Conservation (phyloP, 108 stramenopile species). For the Stephanodiscus triporus region DNA sequence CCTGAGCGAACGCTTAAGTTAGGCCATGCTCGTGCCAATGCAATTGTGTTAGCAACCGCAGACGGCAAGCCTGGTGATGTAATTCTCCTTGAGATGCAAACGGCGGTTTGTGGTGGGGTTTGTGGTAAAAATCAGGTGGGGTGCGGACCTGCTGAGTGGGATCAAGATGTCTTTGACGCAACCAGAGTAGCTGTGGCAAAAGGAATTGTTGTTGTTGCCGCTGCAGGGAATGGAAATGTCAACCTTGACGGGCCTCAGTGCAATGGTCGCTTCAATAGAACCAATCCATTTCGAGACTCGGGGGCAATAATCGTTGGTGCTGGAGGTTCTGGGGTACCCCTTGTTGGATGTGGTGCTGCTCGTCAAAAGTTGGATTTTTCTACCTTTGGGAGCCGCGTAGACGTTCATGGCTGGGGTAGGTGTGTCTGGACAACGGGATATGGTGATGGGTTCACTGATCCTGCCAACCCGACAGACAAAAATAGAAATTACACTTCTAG, state of each 20-base stretch:
- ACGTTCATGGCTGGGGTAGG: conserved; percentile 19
- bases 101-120: background rate
- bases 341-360: background rate
- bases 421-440: conserved; percentile 12
- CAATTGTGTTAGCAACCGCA: background rate
- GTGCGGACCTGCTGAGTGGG: conserved; percentile 11
- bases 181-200: conserved; percentile 19
- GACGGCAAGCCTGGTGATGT: conserved; percentile 21
- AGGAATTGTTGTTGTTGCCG: conserved; percentile 8
- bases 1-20: background rate
- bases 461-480: background rate
- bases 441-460: background rate
- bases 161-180: conserved; percentile 6
- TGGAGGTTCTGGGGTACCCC: conserved; percentile 7
- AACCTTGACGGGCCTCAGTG: conserved; percentile 6
- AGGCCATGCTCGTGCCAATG: conserved; percentile 1
- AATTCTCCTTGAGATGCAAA: conserved; percentile 21
- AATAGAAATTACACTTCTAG: conserved; percentile 4
- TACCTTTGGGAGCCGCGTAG: conserved; percentile 17
- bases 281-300: background rate
- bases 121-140: background rate
- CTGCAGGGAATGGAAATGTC: conserved; percentile 19
- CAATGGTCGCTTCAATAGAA: background rate
- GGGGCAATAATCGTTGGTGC: conserved; percentile 17
- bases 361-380: conserved; percentile 5